Percentiles rank a stretch among this genome's conserved stretches.
Evolutionary conservation across 257 asterid genomes (phyloP).

Genomic region (Ajuga chamaepitys): DNA sequence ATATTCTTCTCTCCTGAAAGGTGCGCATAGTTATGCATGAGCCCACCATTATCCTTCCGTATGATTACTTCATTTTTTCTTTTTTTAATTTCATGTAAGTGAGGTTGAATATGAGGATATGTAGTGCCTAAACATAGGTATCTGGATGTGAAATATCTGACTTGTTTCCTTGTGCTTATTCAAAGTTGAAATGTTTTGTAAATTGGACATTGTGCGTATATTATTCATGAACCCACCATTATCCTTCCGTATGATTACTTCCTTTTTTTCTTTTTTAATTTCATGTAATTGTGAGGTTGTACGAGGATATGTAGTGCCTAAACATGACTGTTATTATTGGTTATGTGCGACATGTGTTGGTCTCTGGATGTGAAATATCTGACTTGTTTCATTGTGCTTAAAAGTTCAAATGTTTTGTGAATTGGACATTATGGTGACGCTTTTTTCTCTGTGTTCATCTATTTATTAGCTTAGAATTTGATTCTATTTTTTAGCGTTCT

Average conservation of each 20-base stretch:
- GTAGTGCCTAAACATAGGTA: conserved; percentile 1
- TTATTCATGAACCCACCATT: too few relatives aligned
- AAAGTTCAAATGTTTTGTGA: neutral
- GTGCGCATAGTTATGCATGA: conserved; percentile 25
- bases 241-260: conserved; percentile 11
- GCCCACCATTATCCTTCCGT: conserved; percentile 7
- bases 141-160: conserved; percentile 7
- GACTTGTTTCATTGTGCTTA: neutral
- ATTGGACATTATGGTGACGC: neutral
- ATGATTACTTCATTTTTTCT: neutral
- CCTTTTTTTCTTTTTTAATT: neutral
- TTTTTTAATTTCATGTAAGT: neutral
- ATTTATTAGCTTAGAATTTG: conserved; percentile 7
- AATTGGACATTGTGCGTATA: neutral
- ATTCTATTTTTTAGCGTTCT: conserved; percentile 3
- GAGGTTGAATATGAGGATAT: neutral
- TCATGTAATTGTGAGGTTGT: neutral
- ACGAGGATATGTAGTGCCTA: neutral
- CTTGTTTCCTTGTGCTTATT: neutral
- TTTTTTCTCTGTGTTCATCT: neutral
- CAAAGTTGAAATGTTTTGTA: neutral
- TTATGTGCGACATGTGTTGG: neutral
- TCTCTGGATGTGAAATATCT: conserved; percentile 8
- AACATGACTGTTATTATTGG: conserved; percentile 1
- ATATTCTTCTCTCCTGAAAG: conserved; percentile 84